Percentiles rank a stretch among this genome's conserved stretches.
Conservation (phyloP, 495 filamentous ascomycete species). For the Talaromyces adpressus region DNA sequence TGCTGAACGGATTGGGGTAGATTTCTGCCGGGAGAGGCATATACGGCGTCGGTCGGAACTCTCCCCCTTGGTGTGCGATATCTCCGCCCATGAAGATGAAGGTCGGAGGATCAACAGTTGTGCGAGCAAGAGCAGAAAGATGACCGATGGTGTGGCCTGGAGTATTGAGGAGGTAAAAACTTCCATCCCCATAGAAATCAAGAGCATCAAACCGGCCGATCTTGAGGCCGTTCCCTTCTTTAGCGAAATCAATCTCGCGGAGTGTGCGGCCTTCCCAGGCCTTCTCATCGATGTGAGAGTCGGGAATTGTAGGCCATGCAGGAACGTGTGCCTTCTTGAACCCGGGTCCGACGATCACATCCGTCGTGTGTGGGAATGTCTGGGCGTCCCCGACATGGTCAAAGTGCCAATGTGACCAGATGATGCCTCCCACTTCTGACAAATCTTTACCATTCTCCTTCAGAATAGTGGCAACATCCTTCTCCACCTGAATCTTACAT, state of each 20-base stretch:
- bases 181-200: slow-evolving; percentile 49
- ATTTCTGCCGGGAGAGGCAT: neutral
- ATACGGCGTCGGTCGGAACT: neutral
- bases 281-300: too few species aligned
- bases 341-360: slow-evolving; percentile 46
- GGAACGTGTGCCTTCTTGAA: slow-evolving; percentile 16
- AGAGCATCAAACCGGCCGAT: slow-evolving; percentile 24
- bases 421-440: neutral
- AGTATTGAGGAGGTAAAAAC: slow-evolving; percentile 41
- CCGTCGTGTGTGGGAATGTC: slow-evolving; percentile 37
- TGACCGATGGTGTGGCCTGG: slow-evolving; percentile 38
- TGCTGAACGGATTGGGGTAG: neutral
- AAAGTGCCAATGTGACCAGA: slow-evolving; percentile 39
- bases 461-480: slow-evolving; percentile 40
- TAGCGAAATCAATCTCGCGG: slow-evolving; percentile 24
- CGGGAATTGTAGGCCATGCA: slow-evolving; percentile 37
- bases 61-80: slow-evolving; percentile 23
- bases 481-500: slow-evolving; percentile 24
- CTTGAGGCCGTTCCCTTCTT: slow-evolving; percentile 13
- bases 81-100: slow-evolving; percentile 44
- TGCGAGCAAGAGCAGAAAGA: slow-evolving; percentile 29
- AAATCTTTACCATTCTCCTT: slow-evolving; percentile 35
- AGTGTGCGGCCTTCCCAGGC: slow-evolving; percentile 14
- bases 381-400: slow-evolving; percentile 49
- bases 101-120: slow-evolving; percentile 18